Evolutionary conservation across 2,329 filamentous ascomycete genomes (phyloP).

Genomic region (Fusarium circinatum): DNA sequence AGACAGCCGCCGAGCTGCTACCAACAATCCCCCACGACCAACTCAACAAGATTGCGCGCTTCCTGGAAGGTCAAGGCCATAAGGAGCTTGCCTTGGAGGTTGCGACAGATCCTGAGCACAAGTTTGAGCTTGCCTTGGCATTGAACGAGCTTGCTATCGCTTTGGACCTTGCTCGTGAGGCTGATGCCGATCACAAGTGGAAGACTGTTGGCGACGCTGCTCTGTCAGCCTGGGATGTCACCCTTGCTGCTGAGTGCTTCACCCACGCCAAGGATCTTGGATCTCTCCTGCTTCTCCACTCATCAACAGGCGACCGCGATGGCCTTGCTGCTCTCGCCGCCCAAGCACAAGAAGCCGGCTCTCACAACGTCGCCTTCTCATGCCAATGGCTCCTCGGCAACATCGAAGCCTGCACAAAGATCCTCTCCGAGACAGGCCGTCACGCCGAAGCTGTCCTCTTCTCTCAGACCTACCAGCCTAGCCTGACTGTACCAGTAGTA

Average conservation of each 20-base stretch:
- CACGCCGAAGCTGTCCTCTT: slow-evolving; percentile 90
- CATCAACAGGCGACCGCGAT: slow-evolving; percentile 80
- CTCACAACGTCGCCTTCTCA: slow-evolving; percentile 94
- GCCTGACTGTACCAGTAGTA: slow-evolving; percentile 73
- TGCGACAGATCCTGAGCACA: slow-evolving; percentile 93
- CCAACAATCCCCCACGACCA: slow-evolving; percentile 88
- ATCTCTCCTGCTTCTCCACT: slow-evolving; percentile 87
- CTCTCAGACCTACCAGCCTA: slow-evolving; percentile 95
- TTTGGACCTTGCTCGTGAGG: slow-evolving; percentile 81
- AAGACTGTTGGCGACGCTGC: slow-evolving; percentile 96
- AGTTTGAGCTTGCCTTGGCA: slow-evolving; percentile 89
- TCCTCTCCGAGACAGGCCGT: slow-evolving; percentile 82
- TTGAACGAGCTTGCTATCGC: slow-evolving; percentile 88
- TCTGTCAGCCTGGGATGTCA: slow-evolving; percentile 85
- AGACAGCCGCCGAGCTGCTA: slow-evolving; percentile 87
- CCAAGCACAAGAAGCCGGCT: slow-evolving; percentile 79
- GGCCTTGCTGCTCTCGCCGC: slow-evolving; percentile 78
- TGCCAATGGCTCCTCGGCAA: slow-evolving; percentile 89
- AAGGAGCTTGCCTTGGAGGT: slow-evolving; percentile 96
- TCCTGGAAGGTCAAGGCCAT: slow-evolving; percentile 96
- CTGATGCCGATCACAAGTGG: slow-evolving; percentile 96
- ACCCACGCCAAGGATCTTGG: slow-evolving; percentile 89
- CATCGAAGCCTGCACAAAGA: slow-evolving; percentile 80
- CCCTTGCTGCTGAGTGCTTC: slow-evolving; percentile 92
- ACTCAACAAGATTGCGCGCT: slow-evolving; percentile 97